Evolutionary conservation across 805 yeast genomes (phyloP).

Genomic region (Saccharomyces mikatae): DNA sequence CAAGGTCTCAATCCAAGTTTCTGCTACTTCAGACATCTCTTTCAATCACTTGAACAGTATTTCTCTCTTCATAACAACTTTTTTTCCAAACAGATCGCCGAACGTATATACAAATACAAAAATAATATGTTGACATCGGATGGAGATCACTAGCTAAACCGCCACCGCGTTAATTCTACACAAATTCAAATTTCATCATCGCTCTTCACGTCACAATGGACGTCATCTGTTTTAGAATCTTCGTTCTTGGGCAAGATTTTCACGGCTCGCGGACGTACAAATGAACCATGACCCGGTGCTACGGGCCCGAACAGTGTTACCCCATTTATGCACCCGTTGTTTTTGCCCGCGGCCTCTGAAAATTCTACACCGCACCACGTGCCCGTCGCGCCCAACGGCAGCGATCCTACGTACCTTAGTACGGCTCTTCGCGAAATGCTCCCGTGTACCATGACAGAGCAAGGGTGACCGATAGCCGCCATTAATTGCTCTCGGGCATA

Average conservation of each 20-base stretch:
- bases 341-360: conserved; percentile 81
- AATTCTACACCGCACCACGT: conserved; percentile 81
- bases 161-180: neutral
- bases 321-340: conserved; percentile 69
- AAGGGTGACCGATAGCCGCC: conserved; percentile 18
- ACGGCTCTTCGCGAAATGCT: conserved; percentile 49
- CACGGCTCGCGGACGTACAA: conserved; percentile 61
- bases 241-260: conserved; percentile 52
- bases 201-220: conserved; percentile 32
- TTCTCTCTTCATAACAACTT: neutral
- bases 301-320: conserved; percentile 49
- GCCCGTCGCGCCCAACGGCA: conserved; percentile 40
- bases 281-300: conserved; percentile 57
- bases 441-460: conserved; percentile 33
- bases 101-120: neutral
- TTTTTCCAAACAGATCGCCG: neutral
- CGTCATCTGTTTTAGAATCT: conserved; percentile 32
- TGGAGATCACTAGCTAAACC: neutral
- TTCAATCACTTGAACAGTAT: neutral
- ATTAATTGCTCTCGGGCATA: conserved; percentile 43
- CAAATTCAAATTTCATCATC: conserved; percentile 38
- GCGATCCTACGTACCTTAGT: conserved; percentile 61
- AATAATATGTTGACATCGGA: neutral
- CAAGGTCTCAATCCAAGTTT: neutral
- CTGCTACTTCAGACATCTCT: neutral